Conservation (phyloP, 441 rosid species). For the Adansonia rubrostipa region DNA sequence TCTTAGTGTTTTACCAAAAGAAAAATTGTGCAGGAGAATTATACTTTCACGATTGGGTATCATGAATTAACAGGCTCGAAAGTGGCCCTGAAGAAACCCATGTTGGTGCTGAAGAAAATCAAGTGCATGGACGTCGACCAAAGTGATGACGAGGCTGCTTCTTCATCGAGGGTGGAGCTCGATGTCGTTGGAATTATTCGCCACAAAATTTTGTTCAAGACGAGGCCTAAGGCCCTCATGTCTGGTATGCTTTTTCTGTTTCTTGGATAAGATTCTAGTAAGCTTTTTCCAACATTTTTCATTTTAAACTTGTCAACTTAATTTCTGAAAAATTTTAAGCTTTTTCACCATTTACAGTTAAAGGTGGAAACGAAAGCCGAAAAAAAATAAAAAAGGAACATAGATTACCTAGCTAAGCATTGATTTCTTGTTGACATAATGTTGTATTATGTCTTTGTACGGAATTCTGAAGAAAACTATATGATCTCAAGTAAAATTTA, state of each 20-base stretch:
- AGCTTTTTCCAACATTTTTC: constrained; percentile 6
- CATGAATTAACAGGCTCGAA: constrained; percentile 75
- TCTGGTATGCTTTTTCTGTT: constrained; percentile 48
- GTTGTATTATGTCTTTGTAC: too few species aligned
- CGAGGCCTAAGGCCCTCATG: constrained; percentile 80
- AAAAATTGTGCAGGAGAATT: constrained; percentile 46
- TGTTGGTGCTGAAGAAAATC: constrained; percentile 74
- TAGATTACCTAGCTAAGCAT: too few species aligned
- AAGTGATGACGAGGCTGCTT: constrained; percentile 19
- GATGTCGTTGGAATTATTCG: constrained; percentile 73
- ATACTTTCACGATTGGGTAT: constrained; percentile 83
- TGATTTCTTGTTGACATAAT: too few species aligned
- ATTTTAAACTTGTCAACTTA: too few species aligned
- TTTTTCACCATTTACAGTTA: too few species aligned
- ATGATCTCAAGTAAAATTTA: too few species aligned
- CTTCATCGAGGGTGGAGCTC: constrained; percentile 49
- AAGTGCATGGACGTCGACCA: constrained; percentile 39
- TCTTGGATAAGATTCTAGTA: constrained; percentile 27
- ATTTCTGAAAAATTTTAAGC: too few species aligned
- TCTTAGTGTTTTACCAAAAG: not conserved
- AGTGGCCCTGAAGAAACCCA: constrained; percentile 71
- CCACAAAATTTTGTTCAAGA: constrained; percentile 75
- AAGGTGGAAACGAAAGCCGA: too few species aligned
- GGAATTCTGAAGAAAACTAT: too few species aligned
- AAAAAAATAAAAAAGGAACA: too few species aligned